Base-by-base conservation (phyloP, 176 grass and related monocot species). In the Leersia perrieri region DNA sequence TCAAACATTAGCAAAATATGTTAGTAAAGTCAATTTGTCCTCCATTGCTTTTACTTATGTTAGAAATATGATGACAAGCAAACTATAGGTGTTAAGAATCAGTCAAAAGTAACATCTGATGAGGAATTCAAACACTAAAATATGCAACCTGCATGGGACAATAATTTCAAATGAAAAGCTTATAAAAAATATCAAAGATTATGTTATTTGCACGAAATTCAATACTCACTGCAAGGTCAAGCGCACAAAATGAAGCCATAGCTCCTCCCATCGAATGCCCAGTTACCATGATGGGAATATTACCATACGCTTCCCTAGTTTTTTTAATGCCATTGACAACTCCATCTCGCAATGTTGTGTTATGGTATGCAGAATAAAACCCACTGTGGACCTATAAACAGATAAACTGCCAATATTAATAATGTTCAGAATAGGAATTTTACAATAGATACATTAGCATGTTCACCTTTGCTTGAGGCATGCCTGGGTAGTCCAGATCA, bases 181-280 rank as follows among this genome's bases (percentile, higher is more conserved):
- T 60, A 38, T 35, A 69, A 14, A 47, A 18, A 47, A 77, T 3
- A 2, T 62, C 22, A 85, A 78, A 77, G 14, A 39, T 28, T 25
- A 58, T 49, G 15, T 74, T 61, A 3, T 49, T 38, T 3, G n/a
- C 11, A 68, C 27, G 57, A 83, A 44, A 51, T 73, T 78, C 7
- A 77, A 58, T 74, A 92, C 93, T 86, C 68, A 95, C 93, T 85
- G 80, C 67, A 88, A 95, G 90, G 85, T 95, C 93, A 80, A 95
- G 81, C 18, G 89, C 87, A 4, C 86, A 87, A 77, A 95, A 95
- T 0, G 93, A 89, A 73, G 87, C 87, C 87, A 95, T 89, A 74
- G 93, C 90, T 69, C 87, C 93, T 80, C 93, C 90, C 93, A 95
- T 95, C 42, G 93, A 95, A 77, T 95, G 93, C 18, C 93, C 89